These are phyloP conservation scores for Metarhizium sp. DNA, from an alignment of 2,329 filamentous ascomycete genomes.

Conservation along the genomic window DNA sequence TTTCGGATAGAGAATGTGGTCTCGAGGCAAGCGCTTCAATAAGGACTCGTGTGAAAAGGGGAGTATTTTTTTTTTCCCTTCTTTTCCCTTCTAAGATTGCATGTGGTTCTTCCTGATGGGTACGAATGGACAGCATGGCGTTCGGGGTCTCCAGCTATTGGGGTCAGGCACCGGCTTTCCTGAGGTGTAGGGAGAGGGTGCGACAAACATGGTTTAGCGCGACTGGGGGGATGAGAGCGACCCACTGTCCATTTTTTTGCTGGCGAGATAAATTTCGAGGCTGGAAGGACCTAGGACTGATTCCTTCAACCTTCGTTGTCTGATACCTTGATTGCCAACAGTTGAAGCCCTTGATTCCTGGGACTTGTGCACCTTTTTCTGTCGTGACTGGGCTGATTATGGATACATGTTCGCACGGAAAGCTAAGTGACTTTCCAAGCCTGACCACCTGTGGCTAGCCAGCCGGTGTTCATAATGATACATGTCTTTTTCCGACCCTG, in stretches of 20 bases:
- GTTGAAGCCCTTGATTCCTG: neutral
- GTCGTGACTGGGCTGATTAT: neutral
- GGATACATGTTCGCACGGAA: neutral
- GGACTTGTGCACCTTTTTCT: no score
- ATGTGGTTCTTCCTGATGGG: neutral
- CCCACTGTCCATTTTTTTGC: neutral
- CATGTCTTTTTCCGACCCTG: neutral
- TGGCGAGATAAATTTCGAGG: neutral
- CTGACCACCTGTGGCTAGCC: neutral
- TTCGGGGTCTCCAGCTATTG: constrained; percentile 6
- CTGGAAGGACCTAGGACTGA: neutral
- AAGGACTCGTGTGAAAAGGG: neutral
- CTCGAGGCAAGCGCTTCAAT: no score
- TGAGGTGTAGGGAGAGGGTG: neutral
- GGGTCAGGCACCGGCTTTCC: neutral
- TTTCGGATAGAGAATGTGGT: neutral
- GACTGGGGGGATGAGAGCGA: neutral
- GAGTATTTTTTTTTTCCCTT: neutral
- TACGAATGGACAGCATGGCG: constrained; percentile 8
- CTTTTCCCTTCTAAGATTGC: neutral
- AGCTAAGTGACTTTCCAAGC: neutral
- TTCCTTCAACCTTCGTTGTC: neutral
- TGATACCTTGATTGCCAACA: neutral
- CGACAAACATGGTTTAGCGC: constrained; percentile 2
- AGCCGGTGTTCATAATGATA: neutral